A percentile compares a stretch with the other conserved stretches of the same genome.
Evolutionary conservation across 1,284 basidiomycete genomes (phyloP).

Genomic region (Ceratobasidium sp.): DNA sequence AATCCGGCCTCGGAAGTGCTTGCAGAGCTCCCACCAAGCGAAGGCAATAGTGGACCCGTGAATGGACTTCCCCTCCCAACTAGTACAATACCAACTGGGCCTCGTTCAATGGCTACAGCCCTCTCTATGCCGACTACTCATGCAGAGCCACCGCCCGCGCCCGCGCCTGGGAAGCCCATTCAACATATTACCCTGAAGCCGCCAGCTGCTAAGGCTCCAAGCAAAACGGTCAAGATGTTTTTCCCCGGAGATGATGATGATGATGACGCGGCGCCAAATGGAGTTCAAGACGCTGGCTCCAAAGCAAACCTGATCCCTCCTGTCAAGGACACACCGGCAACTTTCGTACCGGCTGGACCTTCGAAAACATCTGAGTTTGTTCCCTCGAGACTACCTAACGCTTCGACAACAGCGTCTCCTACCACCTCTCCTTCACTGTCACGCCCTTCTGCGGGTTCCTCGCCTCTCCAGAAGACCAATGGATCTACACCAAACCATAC

Average conservation of each 20-base stretch:
- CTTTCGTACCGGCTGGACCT: neutral
- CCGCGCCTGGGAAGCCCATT: slow-evolving; percentile 17
- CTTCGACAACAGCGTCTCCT: neutral
- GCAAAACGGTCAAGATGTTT: slow-evolving; percentile 52
- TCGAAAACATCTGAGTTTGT: slow-evolving; percentile 29
- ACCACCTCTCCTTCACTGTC: slow-evolving; percentile 7
- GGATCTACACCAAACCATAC: neutral
- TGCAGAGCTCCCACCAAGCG: slow-evolving; percentile 3
- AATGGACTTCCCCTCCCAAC: slow-evolving; percentile 36
- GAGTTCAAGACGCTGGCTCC: slow-evolving; percentile 9
- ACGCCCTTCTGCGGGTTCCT: slow-evolving; percentile 5
- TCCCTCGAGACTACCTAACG: slow-evolving; percentile 6
- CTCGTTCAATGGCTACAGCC: slow-evolving; percentile 42
- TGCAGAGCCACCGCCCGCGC: neutral
- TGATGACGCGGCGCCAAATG: slow-evolving; percentile 27
- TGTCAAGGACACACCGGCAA: slow-evolving; percentile 6
- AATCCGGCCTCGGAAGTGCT: slow-evolving; percentile 10
- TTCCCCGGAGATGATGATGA: slow-evolving; percentile 55
- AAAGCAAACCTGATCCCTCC: slow-evolving; percentile 37
- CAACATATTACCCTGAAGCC: slow-evolving; percentile 29
- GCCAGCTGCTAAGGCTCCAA: slow-evolving; percentile 41
- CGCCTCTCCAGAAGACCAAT: neutral
- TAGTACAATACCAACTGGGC: slow-evolving; percentile 38
- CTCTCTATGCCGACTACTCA: slow-evolving; percentile 26
- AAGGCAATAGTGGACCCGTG: neutral